A percentile compares a stretch with the other conserved stretches of the same genome.
phyloP scores from a whole-genome alignment of 306 rosid species.

The Quercus mongolica region DNA sequence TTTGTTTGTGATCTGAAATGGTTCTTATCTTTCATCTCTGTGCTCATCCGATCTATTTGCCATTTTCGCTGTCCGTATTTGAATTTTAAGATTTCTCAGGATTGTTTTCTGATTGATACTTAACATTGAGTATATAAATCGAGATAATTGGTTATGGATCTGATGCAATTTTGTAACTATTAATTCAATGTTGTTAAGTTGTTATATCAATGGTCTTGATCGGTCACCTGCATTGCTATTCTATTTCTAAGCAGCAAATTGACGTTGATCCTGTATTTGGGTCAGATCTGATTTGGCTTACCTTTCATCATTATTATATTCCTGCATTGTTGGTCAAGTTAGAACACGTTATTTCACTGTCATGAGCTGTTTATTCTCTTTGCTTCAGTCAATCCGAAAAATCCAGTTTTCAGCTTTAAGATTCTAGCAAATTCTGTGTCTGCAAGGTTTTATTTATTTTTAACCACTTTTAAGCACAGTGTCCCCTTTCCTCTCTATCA shows the following conservation, averaged over 20 bases:
- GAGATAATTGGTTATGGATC: constrained; percentile 27
- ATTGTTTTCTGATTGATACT: constrained; percentile 4
- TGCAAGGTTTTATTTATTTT: neutral
- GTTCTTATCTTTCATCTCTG: neutral
- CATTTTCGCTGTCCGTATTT: constrained; percentile 12
- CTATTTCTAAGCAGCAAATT: neutral
- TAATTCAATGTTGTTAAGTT: constrained; percentile 1
- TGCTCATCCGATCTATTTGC: constrained; percentile 33
- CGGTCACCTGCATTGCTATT: constrained; percentile 21
- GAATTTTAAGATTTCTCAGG: neutral
- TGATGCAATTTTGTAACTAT: constrained; percentile 17
- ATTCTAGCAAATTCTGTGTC: neutral
- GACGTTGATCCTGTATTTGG: constrained; percentile 9
- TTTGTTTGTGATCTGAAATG: constrained; percentile 14
- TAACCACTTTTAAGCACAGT: neutral
- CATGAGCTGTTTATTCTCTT: neutral
- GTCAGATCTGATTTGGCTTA: constrained; percentile 37
- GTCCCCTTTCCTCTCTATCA: neutral
- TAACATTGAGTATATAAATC: constrained; percentile 8
- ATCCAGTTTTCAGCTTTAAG: neutral
- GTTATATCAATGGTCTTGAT: constrained; percentile 10
- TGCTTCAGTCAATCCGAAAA: neutral
- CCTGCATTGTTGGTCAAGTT: constrained; percentile 12
- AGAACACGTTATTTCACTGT: neutral
- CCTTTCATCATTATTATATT: neutral